These are phyloP conservation scores for Cryphonectria carpinicola DNA, from an alignment of 2,329 filamentous ascomycete genomes.

Conservation along the genomic window DNA sequence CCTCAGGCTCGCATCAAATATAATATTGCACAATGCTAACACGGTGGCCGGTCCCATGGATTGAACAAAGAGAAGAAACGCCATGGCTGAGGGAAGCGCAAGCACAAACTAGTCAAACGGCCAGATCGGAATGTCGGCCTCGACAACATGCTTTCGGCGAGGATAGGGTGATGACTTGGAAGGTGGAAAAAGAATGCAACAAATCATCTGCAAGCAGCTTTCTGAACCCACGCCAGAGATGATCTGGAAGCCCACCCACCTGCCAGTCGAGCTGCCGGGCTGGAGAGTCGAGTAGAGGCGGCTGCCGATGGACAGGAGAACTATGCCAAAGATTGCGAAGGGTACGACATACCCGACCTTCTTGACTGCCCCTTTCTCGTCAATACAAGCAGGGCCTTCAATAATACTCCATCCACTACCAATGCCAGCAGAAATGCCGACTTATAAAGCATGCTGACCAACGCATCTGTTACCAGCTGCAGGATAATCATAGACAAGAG, in stretches of 20 bases:
- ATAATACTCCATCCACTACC: not conserved
- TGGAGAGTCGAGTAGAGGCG: not conserved
- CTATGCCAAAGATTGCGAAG: not conserved
- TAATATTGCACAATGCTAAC: slow-evolving; percentile 32
- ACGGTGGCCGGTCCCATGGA: slow-evolving; percentile 15
- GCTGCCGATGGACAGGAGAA: not conserved
- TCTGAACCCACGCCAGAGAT: slow-evolving; percentile 6
- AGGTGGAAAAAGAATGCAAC: not conserved
- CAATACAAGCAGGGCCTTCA: not conserved
- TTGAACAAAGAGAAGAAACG: slow-evolving; percentile 18
- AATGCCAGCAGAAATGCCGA: slow-evolving; percentile 21
- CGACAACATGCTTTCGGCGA: too few relatives aligned
- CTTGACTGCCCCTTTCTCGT: not conserved
- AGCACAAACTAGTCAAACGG: too few relatives aligned
- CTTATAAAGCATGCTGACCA: too few relatives aligned
- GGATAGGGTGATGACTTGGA: too few relatives aligned
- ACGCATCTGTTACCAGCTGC: not conserved
- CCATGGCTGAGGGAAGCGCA: slow-evolving; percentile 8
- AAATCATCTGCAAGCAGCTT: not conserved
- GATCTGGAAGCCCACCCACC: slow-evolving; percentile 14
- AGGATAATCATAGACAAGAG: slow-evolving; percentile 36
- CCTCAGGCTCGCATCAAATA: slow-evolving; percentile 34
- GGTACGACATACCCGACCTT: slow-evolving; percentile 1
- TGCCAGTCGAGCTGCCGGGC: not conserved
- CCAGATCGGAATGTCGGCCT: too few relatives aligned